Conservation (phyloP, 2,329 filamentous ascomycete genomes). For the Ophiosphaerella herpotricha region DNA sequence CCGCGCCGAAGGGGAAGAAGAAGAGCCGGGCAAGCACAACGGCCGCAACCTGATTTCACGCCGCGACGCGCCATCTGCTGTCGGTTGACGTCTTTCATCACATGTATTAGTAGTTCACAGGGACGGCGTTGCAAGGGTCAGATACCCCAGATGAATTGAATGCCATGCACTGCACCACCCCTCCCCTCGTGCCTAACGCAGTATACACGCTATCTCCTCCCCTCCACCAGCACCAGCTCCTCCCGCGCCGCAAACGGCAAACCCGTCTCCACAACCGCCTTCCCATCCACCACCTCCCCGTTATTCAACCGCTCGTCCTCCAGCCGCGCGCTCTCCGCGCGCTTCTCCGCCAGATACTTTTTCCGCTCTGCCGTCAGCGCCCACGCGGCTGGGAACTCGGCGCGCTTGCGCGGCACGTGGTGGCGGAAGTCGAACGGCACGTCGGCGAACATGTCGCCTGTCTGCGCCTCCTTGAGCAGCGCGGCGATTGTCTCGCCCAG, state of each 20-base stretch:
- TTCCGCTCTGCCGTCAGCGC: conserved; percentile 72
- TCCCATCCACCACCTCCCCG: conserved; percentile 62
- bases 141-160: conserved; percentile 4
- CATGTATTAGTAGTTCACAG: too few species aligned
- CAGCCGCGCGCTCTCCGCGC: conserved; percentile 56
- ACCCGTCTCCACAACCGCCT: conserved; percentile 45
- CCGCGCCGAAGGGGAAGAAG: conserved; percentile 34
- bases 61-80: background rate
- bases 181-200: background rate
- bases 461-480: conserved; percentile 74
- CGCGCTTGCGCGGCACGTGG: conserved; percentile 69
- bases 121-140: background rate
- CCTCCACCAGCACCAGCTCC: conserved; percentile 24
- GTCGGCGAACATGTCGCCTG: conserved; percentile 84
- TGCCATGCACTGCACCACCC: background rate
- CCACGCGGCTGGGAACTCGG: conserved; percentile 83
- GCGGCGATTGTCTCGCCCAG: conserved; percentile 76
- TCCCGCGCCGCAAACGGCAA: conserved; percentile 28
- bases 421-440: conserved; percentile 88
- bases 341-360: conserved; percentile 65
- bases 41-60: conserved; percentile 6
- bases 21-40: conserved; percentile 38
- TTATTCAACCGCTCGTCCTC: conserved; percentile 61
- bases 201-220: conserved; percentile 9
- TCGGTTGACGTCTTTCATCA: too few species aligned